A percentile compares a stretch with the other conserved stretches of the same genome.
Evolutionary conservation across 352 stramenopile species (phyloP).

Genomic region (Phytopythium montanum): DNA sequence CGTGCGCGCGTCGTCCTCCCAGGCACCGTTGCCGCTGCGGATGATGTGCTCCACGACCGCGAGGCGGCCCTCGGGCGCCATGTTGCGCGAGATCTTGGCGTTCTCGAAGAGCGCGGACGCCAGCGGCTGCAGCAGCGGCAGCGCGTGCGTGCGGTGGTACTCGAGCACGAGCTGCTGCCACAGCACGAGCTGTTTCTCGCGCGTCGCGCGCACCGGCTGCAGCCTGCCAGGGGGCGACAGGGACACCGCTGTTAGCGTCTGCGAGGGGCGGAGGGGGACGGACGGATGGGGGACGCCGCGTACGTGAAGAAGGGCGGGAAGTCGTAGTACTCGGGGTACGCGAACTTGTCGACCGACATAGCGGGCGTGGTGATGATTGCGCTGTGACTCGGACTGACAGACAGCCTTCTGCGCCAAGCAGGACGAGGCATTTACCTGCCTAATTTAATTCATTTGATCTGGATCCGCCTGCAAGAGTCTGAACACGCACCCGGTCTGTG

Average conservation of each 20-base stretch:
- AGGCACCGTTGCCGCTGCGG: constrained; percentile 65
- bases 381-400: too few relatives aligned
- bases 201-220: constrained; percentile 75
- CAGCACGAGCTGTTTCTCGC: constrained; percentile 84
- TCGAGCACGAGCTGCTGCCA: constrained; percentile 86
- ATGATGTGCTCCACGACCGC: constrained; percentile 78
- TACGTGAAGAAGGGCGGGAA: constrained; percentile 87
- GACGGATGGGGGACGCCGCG: neutral
- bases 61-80: constrained; percentile 58
- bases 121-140: constrained; percentile 68
- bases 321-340: constrained; percentile 85
- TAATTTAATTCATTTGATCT: too few relatives aligned
- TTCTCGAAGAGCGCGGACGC: constrained; percentile 77
- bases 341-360: constrained; percentile 67
- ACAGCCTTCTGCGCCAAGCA: too few relatives aligned
- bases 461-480: too few relatives aligned
- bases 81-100: constrained; percentile 81
- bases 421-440: too few relatives aligned
- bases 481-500: too few relatives aligned
- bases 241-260: too few relatives aligned
- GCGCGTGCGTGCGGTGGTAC: constrained; percentile 72
- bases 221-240: constrained; percentile 22
- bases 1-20: constrained; percentile 79
- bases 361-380: neutral
- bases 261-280: neutral